These are phyloP conservation scores for Vitis riparia DNA, from an alignment of 164 flowering plant genomes.

Conservation along the genomic window DNA sequence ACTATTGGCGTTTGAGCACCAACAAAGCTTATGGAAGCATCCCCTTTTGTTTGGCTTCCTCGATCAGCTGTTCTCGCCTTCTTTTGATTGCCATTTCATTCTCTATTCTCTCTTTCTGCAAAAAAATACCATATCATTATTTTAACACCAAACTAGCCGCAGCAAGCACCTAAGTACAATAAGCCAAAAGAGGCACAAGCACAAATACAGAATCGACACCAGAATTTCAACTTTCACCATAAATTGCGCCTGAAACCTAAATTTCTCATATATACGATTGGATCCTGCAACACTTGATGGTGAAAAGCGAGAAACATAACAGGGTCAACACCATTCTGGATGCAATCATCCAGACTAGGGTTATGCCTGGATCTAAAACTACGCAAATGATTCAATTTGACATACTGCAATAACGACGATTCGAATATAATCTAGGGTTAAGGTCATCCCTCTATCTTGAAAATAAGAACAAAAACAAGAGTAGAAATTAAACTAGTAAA, in stretches of 20 bases:
- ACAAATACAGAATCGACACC: background rate
- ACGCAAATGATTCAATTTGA: too few species aligned
- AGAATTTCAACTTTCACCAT: too few species aligned
- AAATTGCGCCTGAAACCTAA: too few species aligned
- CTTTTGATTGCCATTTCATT: slow-evolving; percentile 59
- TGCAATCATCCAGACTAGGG: too few species aligned
- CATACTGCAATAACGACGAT: too few species aligned
- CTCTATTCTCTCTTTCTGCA: slow-evolving; percentile 62
- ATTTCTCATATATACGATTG: too few species aligned
- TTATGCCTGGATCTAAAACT: too few species aligned
- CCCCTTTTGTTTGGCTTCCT: slow-evolving; percentile 42
- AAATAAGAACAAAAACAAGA: background rate
- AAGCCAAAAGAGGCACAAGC: background rate
- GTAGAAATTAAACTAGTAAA: background rate
- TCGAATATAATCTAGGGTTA: too few species aligned
- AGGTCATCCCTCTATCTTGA: background rate
- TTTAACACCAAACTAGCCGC: background rate
- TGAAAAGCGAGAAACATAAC: too few species aligned
- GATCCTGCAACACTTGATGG: too few species aligned
- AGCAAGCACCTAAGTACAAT: background rate
- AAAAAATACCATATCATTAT: background rate
- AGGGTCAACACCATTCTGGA: too few species aligned
- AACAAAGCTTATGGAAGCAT: slow-evolving; percentile 35
- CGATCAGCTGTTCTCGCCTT: slow-evolving; percentile 43
- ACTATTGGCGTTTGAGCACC: too few species aligned